These are phyloP conservation scores for Coniferiporia sulphurascens DNA, from an alignment of 1,284 basidiomycete species.

Conservation along the genomic window DNA sequence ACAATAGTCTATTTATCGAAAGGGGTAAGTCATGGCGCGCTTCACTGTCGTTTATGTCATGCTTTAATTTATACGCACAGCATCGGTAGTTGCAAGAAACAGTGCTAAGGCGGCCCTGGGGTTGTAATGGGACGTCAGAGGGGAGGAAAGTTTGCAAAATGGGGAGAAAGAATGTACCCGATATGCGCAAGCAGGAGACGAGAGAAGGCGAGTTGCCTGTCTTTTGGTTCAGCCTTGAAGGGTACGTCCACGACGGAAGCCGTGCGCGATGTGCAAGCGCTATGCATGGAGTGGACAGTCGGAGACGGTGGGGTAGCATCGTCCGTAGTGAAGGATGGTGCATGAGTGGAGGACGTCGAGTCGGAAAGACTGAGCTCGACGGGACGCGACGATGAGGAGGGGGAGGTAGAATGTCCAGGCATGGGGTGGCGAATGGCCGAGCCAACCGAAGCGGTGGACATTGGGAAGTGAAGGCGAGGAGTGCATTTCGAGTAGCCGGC, in stretches of 20 bases:
- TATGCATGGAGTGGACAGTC: background rate
- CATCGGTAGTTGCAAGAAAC: conserved; percentile 78
- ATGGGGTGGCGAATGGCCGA: background rate
- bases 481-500: background rate
- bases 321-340: background rate
- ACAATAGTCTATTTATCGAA: conserved; percentile 59
- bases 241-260: conserved; percentile 9
- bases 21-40: conserved; percentile 18
- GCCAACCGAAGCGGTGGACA: background rate
- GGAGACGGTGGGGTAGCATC: background rate
- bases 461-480: conserved; percentile 7
- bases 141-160: conserved; percentile 12
- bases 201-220: conserved; percentile 20
- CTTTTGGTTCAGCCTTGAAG: background rate
- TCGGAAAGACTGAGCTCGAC: background rate
- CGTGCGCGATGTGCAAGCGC: conserved; percentile 9
- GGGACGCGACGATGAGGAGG: background rate
- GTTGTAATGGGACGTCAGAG: conserved; percentile 13
- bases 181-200: conserved; percentile 28
- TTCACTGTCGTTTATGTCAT: background rate
- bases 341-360: background rate
- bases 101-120: conserved; percentile 65
- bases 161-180: conserved; percentile 23
- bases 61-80: conserved; percentile 42
- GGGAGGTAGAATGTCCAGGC: too few relatives aligned